Conservation (phyloP, 192 early-diverging fungal species). For the Backusella morwellensis region DNA sequence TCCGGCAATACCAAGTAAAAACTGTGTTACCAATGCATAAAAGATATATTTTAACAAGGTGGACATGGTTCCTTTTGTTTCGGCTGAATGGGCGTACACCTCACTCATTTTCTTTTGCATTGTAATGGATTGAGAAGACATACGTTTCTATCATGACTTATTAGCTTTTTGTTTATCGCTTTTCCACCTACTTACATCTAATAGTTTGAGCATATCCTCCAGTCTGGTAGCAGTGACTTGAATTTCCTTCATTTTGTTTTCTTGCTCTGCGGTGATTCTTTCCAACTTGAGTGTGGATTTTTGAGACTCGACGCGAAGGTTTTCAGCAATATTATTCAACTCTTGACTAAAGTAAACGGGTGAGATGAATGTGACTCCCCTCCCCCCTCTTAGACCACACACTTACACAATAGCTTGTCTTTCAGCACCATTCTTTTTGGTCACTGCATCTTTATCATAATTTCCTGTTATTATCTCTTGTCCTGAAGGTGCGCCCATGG, state of each 20-base stretch:
- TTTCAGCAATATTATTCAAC: background rate
- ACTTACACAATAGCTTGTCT: constrained; percentile 7
- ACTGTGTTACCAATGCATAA: constrained; percentile 28
- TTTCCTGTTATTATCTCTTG: constrained; percentile 12
- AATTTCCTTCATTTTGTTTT: constrained; percentile 11
- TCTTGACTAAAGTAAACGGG: background rate
- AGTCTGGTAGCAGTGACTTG: background rate
- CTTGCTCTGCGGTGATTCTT: constrained; percentile 11
- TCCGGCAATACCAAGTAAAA: constrained; percentile 7
- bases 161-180: too few species aligned
- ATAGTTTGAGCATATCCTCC: constrained; percentile 3
- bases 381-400: background rate
- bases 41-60: constrained; percentile 20
- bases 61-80: constrained; percentile 26
- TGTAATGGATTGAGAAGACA: constrained; percentile 13
- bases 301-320: background rate
- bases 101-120: constrained; percentile 19
- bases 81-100: constrained; percentile 13
- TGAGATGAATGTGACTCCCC: background rate
- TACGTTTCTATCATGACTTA: background rate
- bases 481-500: constrained; percentile 33
- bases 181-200: constrained; percentile 17
- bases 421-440: background rate
- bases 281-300: background rate
- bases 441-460: background rate